These are phyloP conservation scores for Trypanosoma lewisi DNA, from an alignment of 208 protist genomes.

Conservation along the genomic window DNA sequence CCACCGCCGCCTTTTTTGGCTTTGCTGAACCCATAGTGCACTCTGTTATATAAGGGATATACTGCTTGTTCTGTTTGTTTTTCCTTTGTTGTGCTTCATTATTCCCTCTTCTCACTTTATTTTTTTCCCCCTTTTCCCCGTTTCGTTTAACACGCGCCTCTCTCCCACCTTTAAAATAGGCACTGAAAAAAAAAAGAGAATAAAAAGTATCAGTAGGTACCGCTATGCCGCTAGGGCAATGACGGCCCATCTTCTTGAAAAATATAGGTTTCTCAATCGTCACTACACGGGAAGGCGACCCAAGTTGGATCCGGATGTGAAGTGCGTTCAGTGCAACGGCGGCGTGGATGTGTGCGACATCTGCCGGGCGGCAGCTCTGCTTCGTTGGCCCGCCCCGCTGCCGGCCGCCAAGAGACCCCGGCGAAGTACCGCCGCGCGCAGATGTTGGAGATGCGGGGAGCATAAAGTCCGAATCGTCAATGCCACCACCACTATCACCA, in stretches of 20 bases:
- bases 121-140: too few relatives aligned
- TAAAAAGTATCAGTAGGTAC: neutral
- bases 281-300: conserved; percentile 6
- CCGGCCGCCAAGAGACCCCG: neutral
- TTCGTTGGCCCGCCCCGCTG: conserved; percentile 18
- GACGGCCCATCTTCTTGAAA: conserved; percentile 12
- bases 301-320: conserved; percentile 17
- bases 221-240: conserved; percentile 1
- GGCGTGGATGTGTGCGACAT: conserved; percentile 32
- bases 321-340: conserved; percentile 30
- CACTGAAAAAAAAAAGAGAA: neutral
- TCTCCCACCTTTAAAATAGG: too few relatives aligned
- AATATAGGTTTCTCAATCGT: conserved; percentile 18
- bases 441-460: neutral
- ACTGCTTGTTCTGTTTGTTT: too few relatives aligned
- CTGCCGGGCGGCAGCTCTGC: conserved; percentile 21
- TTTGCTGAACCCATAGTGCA: too few relatives aligned
- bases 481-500: too few relatives aligned
- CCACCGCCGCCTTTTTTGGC: too few relatives aligned
- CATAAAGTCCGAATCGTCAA: too few relatives aligned
- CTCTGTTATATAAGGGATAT: too few relatives aligned
- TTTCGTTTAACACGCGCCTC: too few relatives aligned
- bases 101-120: too few relatives aligned
- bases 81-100: too few relatives aligned
- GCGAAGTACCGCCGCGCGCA: neutral